Percentiles rank a stretch among this genome's conserved stretches.
phyloP scores from a whole-genome alignment of 2,329 filamentous ascomycete genomes.

The Venturia effusa region DNA sequence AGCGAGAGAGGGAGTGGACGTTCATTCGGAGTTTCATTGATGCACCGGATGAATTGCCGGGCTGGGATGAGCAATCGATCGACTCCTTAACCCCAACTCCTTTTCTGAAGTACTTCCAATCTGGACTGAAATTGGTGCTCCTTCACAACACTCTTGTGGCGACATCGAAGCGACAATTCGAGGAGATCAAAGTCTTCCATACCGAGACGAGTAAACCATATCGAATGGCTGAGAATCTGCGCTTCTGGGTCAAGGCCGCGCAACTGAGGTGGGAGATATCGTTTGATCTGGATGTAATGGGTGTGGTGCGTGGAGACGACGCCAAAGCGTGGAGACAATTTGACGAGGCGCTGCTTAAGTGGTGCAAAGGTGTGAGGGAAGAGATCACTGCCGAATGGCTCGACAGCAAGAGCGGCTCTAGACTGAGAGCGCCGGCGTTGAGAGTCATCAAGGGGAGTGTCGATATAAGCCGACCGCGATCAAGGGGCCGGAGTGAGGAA shows the following conservation, averaged over 20 bases:
- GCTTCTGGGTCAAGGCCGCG: constrained; percentile 93
- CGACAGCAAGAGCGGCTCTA: constrained; percentile 26
- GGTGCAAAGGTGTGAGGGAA: constrained; percentile 72
- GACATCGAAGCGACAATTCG: constrained; percentile 77
- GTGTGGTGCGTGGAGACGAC: constrained; percentile 61
- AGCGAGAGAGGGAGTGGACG: constrained; percentile 67
- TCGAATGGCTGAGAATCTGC: constrained; percentile 81
- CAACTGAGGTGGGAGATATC: constrained; percentile 88
- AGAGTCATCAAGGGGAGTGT: constrained; percentile 20
- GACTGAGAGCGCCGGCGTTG: constrained; percentile 26
- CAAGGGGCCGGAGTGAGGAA: neutral
- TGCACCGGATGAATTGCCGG: constrained; percentile 10
- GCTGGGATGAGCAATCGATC: constrained; percentile 44
- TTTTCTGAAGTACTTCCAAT: constrained; percentile 64
- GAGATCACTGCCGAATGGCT: constrained; percentile 70
- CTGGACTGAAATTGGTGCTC: constrained; percentile 69
- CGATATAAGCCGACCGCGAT: neutral
- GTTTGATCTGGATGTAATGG: constrained; percentile 72
- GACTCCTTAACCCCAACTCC: constrained; percentile 58
- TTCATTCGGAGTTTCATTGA: constrained; percentile 67
- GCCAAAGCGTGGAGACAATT: constrained; percentile 68
- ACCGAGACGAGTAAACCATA: constrained; percentile 93
- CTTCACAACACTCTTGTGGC: constrained; percentile 84
- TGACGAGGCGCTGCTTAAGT: constrained; percentile 69
- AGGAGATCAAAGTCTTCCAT: constrained; percentile 79